Percentiles rank a stretch among this genome's conserved stretches.
Evolutionary conservation across 495 filamentous ascomycete genomes (phyloP).

Genomic region (Bacidia rubella): DNA sequence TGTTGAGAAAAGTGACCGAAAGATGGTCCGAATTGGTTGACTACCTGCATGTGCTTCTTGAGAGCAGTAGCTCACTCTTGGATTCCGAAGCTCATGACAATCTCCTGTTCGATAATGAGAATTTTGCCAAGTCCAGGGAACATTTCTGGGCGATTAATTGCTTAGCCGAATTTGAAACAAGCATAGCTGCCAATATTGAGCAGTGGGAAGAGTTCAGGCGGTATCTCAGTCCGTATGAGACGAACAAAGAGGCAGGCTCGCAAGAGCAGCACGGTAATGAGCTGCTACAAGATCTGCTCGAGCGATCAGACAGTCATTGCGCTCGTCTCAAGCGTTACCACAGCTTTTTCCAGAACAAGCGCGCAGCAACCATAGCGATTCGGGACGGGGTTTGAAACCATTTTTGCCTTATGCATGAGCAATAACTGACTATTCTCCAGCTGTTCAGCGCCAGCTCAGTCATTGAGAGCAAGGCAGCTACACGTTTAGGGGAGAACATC

Average conservation of each 20-base stretch:
- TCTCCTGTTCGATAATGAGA: slow-evolving; percentile 1
- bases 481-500: slow-evolving; percentile 25
- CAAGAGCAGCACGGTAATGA: background rate
- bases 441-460: slow-evolving; percentile 6
- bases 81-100: background rate
- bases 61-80: background rate
- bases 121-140: background rate
- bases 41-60: background rate
- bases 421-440: background rate
- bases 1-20: background rate
- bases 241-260: background rate
- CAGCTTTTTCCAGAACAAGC: background rate
- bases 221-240: background rate
- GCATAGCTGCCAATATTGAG: background rate
- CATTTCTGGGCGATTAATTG: slow-evolving; percentile 1
- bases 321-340: background rate
- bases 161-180: background rate
- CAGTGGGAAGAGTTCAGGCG: background rate
- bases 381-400: background rate
- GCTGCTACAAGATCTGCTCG: background rate
- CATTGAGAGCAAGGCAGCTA: slow-evolving; percentile 25
- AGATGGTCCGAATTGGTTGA: background rate
- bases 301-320: background rate
- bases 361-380: background rate
- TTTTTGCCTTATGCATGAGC: background rate